phyloP scores from a whole-genome alignment of 1,284 basidiomycete genomes.

The Vanrija pseudolonga region DNA sequence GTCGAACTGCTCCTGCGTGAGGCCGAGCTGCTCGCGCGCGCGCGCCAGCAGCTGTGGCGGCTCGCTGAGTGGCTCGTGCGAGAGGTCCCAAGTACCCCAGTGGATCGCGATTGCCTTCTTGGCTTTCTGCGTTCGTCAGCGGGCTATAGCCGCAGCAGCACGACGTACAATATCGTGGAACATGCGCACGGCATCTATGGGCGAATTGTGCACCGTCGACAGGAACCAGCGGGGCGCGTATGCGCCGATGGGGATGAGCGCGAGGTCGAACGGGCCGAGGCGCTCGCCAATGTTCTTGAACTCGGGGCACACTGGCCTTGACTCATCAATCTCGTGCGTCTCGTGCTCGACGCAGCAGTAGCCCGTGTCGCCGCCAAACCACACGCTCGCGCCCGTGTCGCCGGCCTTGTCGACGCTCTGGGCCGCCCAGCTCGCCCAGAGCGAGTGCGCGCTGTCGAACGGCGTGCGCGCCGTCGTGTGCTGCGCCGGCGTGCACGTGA shows the following conservation, averaged over 20 bases:
- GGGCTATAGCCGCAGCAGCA: background rate
- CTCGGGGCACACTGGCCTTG: constrained; percentile 60
- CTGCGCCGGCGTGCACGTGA: constrained; percentile 47
- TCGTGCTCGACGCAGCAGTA: constrained; percentile 53
- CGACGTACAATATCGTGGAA: constrained; percentile 59
- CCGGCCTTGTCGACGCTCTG: constrained; percentile 32
- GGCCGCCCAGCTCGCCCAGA: constrained; percentile 63
- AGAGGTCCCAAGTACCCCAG: constrained; percentile 57
- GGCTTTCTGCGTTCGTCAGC: constrained; percentile 25
- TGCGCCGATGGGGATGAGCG: constrained; percentile 66
- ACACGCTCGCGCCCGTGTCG: constrained; percentile 46
- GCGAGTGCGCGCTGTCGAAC: constrained; percentile 56
- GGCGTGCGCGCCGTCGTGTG: constrained; percentile 56
- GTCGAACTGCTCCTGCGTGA: constrained; percentile 55
- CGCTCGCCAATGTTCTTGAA: constrained; percentile 64
- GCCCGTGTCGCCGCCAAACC: constrained; percentile 67
- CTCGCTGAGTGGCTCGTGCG: constrained; percentile 57
- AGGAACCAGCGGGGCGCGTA: constrained; percentile 60
- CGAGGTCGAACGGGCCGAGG: constrained; percentile 58
- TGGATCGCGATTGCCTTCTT: constrained; percentile 64
- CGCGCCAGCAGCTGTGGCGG: constrained; percentile 57
- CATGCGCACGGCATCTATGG: constrained; percentile 61
- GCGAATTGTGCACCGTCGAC: constrained; percentile 60
- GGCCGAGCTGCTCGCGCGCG: constrained; percentile 55
- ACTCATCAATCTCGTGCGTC: constrained; percentile 34